These are phyloP conservation scores for Lactarius sanguifluus DNA, from an alignment of 768 basidiomycete genomes.

Conservation along the genomic window DNA sequence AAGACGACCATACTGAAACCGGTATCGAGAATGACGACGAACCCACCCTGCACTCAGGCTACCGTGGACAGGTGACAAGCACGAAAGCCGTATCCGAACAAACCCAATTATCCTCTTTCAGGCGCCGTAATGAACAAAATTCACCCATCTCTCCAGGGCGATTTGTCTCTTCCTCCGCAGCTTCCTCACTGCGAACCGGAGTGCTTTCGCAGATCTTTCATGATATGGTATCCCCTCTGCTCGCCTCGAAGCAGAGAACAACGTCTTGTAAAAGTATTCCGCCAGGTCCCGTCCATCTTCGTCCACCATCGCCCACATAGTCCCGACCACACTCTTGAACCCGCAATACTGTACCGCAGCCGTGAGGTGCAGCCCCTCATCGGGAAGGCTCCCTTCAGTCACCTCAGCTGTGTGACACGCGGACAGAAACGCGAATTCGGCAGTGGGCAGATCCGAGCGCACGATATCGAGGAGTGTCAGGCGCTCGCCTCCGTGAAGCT, in stretches of 20 bases:
- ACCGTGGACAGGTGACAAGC: not conserved
- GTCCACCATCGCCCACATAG: constrained; percentile 5
- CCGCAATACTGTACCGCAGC: not conserved
- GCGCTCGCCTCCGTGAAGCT: not conserved
- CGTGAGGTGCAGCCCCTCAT: not conserved
- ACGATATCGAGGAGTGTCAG: not conserved
- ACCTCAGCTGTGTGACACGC: constrained; percentile 1
- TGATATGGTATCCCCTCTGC: not conserved
- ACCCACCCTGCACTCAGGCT: no score
- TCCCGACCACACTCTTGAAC: constrained; percentile 4
- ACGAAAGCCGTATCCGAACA: not conserved
- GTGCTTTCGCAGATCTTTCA: not conserved
- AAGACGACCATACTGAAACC: no score
- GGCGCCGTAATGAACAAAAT: not conserved
- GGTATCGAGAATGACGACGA: no score
- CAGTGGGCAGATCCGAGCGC: not conserved
- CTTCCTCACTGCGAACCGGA: not conserved
- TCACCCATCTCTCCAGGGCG: not conserved
- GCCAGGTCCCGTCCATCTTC: not conserved
- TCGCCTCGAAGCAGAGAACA: not conserved
- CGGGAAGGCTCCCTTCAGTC: not conserved
- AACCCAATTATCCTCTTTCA: not conserved
- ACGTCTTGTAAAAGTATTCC: not conserved
- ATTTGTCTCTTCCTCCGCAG: not conserved
- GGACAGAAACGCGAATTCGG: constrained; percentile 1